phyloP scores from a whole-genome alignment of 768 basidiomycete genomes.

The Rhodotorula babjevae region DNA sequence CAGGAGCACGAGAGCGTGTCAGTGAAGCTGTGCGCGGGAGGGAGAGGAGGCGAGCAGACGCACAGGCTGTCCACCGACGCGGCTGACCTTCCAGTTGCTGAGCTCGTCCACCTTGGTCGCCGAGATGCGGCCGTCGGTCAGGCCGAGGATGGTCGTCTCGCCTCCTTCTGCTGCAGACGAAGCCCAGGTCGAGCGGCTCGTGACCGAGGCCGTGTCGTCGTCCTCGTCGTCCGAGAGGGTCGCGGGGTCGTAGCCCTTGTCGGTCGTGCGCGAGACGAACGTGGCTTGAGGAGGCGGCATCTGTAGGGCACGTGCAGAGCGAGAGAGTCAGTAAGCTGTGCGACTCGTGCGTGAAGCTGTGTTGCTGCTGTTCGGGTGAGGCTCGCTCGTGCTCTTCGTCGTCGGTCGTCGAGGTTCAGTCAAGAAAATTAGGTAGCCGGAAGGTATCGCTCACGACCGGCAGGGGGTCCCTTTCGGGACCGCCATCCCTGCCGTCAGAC shows the following conservation, averaged over 20 bases:
- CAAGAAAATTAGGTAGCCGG: constrained; percentile 33
- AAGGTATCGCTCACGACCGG: constrained; percentile 9
- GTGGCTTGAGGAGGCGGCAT: constrained; percentile 20
- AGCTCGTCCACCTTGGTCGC: not conserved
- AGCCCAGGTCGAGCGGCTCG: constrained; percentile 25
- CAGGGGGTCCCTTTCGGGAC: constrained; percentile 16
- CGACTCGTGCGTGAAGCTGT: not conserved
- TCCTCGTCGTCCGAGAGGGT: constrained; percentile 37
- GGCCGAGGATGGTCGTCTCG: constrained; percentile 32
- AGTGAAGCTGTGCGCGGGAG: no score
- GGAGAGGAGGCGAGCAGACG: no score
- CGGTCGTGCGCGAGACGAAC: not conserved
- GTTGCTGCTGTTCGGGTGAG: not conserved
- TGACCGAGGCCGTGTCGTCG: not conserved
- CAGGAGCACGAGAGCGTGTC: not conserved
- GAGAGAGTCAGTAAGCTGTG: not conserved
- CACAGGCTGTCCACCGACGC: constrained; percentile 32
- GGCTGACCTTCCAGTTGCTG: constrained; percentile 22
- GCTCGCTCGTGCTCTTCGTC: not conserved
- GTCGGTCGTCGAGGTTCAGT: not conserved
- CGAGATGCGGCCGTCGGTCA: constrained; percentile 22
- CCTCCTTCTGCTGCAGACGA: not conserved
- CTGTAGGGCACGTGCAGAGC: not conserved
- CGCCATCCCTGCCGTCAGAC: constrained; percentile 30
- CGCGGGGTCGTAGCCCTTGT: constrained; percentile 26